Conservation (phyloP, 345 rosid species). For the Melaleuca quinquenervia region DNA sequence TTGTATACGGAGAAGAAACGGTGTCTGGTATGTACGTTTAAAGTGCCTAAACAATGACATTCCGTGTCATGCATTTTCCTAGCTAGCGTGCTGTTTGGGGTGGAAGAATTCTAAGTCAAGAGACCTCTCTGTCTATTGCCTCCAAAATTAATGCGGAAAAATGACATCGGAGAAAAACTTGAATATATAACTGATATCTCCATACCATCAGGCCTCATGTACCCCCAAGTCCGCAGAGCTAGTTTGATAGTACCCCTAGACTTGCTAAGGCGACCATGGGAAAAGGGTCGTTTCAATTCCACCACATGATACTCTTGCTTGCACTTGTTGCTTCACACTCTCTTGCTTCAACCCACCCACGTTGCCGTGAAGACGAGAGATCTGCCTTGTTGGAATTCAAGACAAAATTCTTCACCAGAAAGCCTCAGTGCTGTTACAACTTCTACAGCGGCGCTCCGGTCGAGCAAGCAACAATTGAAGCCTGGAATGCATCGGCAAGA, state of each 20-base stretch:
- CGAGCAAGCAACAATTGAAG: background rate
- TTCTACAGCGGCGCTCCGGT: rapidly evolving
- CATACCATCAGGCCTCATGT: background rate
- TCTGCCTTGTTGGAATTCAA: background rate
- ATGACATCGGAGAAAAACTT: background rate
- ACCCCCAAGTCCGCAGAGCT: background rate
- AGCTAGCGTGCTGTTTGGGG: background rate
- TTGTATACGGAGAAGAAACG: background rate
- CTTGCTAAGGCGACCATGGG: background rate
- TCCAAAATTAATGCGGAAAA: background rate
- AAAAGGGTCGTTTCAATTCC: background rate
- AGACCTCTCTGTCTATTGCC: background rate
- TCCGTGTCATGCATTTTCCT: background rate
- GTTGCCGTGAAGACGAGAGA: background rate
- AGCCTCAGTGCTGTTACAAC: rapidly evolving
- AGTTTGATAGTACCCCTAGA: background rate
- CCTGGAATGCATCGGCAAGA: background rate
- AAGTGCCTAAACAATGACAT: background rate
- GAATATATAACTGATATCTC: background rate
- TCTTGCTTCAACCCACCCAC: background rate
- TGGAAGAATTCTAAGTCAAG: background rate
- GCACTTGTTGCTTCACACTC: background rate
- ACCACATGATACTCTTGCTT: background rate
- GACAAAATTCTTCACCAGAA: background rate
- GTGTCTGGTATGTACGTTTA: background rate